phyloP scores from a whole-genome alignment of 148 eudicot species.

The Euryodendron excelsum region DNA sequence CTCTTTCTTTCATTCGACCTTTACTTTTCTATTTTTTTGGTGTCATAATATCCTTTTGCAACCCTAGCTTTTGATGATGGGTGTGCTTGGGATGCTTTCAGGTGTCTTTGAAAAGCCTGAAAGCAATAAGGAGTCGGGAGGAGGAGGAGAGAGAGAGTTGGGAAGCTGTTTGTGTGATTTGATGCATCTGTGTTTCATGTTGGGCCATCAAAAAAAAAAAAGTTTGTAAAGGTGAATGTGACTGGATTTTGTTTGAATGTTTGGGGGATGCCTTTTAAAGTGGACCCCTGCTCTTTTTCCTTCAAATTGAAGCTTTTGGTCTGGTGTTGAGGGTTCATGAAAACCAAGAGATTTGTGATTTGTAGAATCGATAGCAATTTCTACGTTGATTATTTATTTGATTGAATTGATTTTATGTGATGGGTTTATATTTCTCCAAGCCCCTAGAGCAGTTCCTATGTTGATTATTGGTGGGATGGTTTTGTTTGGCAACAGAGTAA shows the following conservation, averaged over 20 bases:
- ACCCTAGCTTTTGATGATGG: slow-evolving; percentile 27
- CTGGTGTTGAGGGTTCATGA: slow-evolving; percentile 21
- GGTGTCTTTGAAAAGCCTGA: not conserved
- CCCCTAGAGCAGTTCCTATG: too few species aligned
- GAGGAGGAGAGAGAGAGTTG: not conserved
- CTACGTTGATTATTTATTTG: not conserved
- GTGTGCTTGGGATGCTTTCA: slow-evolving; percentile 25
- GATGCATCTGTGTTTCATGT: slow-evolving; percentile 22
- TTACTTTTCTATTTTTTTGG: slow-evolving; percentile 12
- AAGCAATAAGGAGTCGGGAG: not conserved
- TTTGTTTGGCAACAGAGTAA: too few species aligned
- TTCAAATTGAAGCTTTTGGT: slow-evolving; percentile 14
- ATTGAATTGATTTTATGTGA: too few species aligned
- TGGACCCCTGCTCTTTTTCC: slow-evolving; percentile 19
- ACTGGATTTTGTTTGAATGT: slow-evolving; percentile 27
- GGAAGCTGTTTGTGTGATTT: slow-evolving; percentile 16
- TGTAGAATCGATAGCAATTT: slow-evolving; percentile 5
- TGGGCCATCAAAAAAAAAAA: slow-evolving; percentile 20
- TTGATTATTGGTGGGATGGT: too few species aligned
- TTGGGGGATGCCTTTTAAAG: slow-evolving; percentile 20
- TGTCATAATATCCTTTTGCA: slow-evolving; percentile 13
- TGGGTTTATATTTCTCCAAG: too few species aligned
- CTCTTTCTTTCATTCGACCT: slow-evolving; percentile 5
- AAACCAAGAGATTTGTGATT: slow-evolving; percentile 16
- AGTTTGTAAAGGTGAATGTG: slow-evolving; percentile 23